phyloP scores from a whole-genome alignment of 202 grass and related monocot genomes.

The Brachypodium distachyon region DNA sequence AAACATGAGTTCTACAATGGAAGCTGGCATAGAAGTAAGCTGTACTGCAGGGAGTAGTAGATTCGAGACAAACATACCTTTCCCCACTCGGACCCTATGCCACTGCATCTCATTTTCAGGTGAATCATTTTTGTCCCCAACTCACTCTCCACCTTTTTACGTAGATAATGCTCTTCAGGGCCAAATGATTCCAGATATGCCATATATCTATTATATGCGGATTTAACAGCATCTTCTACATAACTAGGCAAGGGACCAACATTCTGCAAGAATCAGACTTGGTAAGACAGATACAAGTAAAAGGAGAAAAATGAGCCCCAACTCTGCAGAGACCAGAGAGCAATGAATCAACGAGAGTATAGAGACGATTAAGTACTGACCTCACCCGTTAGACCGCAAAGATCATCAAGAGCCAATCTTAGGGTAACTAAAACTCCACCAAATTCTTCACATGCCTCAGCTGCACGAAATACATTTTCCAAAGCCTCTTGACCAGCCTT shows the following conservation, averaged over 20 bases:
- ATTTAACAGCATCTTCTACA: constrained; percentile 78
- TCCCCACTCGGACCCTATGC: constrained; percentile 97
- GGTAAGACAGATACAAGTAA: not conserved
- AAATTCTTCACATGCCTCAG: constrained; percentile 85
- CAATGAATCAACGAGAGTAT: not conserved
- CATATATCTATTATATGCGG: constrained; percentile 69
- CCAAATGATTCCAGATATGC: constrained; percentile 88
- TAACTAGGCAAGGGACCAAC: constrained; percentile 67
- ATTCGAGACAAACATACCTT: constrained; percentile 38
- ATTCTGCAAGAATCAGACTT: constrained; percentile 36
- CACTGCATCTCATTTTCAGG: constrained; percentile 95
- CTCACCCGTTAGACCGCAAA: constrained; percentile 76
- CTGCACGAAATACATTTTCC: constrained; percentile 61
- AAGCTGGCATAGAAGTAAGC: not conserved
- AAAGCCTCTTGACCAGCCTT: constrained; percentile 59
- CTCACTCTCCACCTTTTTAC: constrained; percentile 92
- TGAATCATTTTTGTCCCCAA: constrained; percentile 98
- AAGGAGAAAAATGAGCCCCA: not conserved
- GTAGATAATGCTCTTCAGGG: constrained; percentile 62
- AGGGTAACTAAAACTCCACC: constrained; percentile 63
- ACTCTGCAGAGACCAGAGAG: not conserved
- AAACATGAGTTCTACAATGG: not conserved
- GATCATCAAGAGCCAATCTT: constrained; percentile 98
- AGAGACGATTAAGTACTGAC: constrained; percentile 30
- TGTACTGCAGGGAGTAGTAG: not conserved